Evolutionary conservation across 805 yeast species (phyloP), one percentile per base, ranked within the genome.

Genomic region (Candida boleticola): DNA sequence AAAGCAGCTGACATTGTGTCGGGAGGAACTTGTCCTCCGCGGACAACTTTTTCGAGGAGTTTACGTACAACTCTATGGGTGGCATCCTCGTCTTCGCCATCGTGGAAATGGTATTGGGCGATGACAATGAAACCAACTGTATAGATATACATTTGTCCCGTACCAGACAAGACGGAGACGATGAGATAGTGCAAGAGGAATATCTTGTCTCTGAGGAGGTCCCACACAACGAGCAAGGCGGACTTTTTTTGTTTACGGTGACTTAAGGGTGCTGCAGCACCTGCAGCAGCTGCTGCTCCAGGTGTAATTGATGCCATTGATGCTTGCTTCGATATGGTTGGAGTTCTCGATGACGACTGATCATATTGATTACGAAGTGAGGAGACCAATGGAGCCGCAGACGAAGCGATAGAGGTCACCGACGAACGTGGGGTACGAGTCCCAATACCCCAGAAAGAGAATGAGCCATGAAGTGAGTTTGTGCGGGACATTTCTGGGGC

Each of bases 61-160:
- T 33, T 6, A n/a, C 37, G 35, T 9, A 31, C 18, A 5, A 31
- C 18, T 7, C 21, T 10, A 29, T 29, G 32, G 13, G 21, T 17
- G 11, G 11, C n/a, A 9, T 29, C 36, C 37, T 56, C 47, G 72
- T 74, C 0, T 76, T 72, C 39, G 25, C 43, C 47, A 23, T 23
- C 27, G 7, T 11, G 27, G 44, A 54, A 60, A 33, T 58, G 51
- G 39, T 54, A 57, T 44, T 69, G 75, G 2, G 76, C 73, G 3
- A 63, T 57, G 7, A 83, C 85, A n/a, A 85, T 72, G 52, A 80
- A 85, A 0, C 95, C 95, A 27, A 85, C 82, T 2, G 85, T 75
- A 53, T 73, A 85, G 21, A 85, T 84, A 54, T 84, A 85, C 59
- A 79, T 76, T 56, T 84, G 90, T 3, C 89, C 86, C 33, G 80